Conservation (phyloP, 2,329 filamentous ascomycete genomes). For the Fusarium sp. region DNA sequence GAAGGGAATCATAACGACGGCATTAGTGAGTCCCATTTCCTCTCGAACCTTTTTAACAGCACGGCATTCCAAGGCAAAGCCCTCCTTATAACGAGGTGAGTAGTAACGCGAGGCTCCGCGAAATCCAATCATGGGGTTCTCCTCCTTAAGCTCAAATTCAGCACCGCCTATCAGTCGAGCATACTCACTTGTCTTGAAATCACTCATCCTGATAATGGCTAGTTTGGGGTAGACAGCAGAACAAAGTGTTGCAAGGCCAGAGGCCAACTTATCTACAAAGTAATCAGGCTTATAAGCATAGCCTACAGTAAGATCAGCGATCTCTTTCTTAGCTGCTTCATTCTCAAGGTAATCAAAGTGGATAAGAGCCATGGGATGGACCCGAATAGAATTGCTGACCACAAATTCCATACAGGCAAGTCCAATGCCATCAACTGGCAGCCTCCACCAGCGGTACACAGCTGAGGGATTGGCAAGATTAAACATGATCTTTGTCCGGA, state of each 20-base stretch:
- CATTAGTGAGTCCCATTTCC: conserved; percentile 49
- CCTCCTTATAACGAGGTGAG: conserved; percentile 50
- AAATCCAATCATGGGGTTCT: conserved; percentile 54
- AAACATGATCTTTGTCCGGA: conserved; percentile 49
- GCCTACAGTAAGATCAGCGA: conserved; percentile 42
- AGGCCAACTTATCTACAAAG: conserved; percentile 50
- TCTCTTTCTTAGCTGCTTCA: conserved; percentile 37
- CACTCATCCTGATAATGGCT: conserved; percentile 51
- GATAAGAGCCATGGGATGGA: conserved; percentile 51
- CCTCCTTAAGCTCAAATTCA: conserved; percentile 51
- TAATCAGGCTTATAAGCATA: conserved; percentile 50
- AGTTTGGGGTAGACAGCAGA: conserved; percentile 51
- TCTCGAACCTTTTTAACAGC: conserved; percentile 51
- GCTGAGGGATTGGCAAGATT: conserved; percentile 51
- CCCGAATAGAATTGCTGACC: conserved; percentile 48
- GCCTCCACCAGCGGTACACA: conserved; percentile 52
- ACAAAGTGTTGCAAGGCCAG: conserved; percentile 50
- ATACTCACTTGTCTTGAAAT: conserved; percentile 55
- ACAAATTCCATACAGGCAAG: conserved; percentile 54
- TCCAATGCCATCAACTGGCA: conserved; percentile 51
- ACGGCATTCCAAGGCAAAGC: conserved; percentile 51
- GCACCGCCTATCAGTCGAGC: conserved; percentile 50
- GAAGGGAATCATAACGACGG: conserved; percentile 52
- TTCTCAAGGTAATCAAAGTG: conserved; percentile 47
- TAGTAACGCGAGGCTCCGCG: conserved; percentile 54